Conservation (phyloP, 352 stramenopile genomes). For the Peronospora tabacina region DNA sequence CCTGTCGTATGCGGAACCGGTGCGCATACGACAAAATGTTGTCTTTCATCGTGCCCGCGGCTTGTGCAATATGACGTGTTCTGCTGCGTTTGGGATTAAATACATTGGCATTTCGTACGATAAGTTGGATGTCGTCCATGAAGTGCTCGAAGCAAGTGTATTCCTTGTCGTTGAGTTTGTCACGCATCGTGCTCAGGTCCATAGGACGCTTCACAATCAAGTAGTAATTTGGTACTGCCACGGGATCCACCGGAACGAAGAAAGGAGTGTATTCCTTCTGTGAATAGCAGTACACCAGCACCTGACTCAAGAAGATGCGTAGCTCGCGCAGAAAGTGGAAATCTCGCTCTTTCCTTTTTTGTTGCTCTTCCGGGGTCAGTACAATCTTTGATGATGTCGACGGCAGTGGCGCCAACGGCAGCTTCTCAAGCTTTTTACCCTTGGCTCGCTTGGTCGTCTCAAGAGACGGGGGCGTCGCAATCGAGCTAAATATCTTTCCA, state of each 20-base stretch:
- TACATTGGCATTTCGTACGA: constrained; percentile 83
- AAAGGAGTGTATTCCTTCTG: constrained; percentile 66
- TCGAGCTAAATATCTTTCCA: constrained; percentile 45
- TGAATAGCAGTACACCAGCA: constrained; percentile 74
- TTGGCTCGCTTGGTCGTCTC: constrained; percentile 17
- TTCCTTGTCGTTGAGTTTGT: constrained; percentile 85
- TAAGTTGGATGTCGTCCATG: constrained; percentile 81
- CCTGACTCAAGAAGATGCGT: constrained; percentile 81
- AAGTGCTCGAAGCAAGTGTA: constrained; percentile 88
- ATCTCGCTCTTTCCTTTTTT: constrained; percentile 56
- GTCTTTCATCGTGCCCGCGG: constrained; percentile 83
- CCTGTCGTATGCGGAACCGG: constrained; percentile 78
- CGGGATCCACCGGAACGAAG: constrained; percentile 59
- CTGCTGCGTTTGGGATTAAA: constrained; percentile 82
- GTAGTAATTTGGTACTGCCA: constrained; percentile 85
- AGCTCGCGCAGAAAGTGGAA: constrained; percentile 80
- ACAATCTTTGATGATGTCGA: constrained; percentile 24
- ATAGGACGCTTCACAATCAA: constrained; percentile 83
- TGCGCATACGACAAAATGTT: constrained; percentile 85
- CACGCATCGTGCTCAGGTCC: constrained; percentile 83
- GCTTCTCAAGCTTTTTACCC: constrained; percentile 36
- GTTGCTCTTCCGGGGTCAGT: constrained; percentile 35
- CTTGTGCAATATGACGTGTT: constrained; percentile 69
- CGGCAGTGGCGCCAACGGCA: constrained; percentile 48
- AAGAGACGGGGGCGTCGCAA: constrained; percentile 39